Percentiles rank a stretch among this genome's conserved stretches.
Evolutionary conservation across 1,284 basidiomycete species (phyloP).

Genomic region (Cryptococcus floricola): DNA sequence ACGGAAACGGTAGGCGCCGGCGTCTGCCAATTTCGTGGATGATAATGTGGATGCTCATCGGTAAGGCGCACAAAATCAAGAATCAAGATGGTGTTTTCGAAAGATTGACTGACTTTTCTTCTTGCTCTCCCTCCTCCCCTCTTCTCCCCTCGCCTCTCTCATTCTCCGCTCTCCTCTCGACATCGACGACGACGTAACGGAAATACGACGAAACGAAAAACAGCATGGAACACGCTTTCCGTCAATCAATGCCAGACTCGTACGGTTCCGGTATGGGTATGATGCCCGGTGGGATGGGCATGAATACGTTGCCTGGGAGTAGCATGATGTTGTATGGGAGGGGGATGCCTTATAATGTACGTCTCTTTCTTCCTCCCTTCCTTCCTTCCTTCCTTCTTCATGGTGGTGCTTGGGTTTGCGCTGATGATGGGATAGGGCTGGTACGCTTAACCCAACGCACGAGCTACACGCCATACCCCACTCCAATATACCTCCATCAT

Average conservation of each 20-base stretch:
- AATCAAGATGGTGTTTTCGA: neutral
- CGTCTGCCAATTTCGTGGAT: constrained; percentile 33
- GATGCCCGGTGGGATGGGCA: constrained; percentile 28
- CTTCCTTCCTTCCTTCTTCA: no score
- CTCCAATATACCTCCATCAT: no score
- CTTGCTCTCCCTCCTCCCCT: neutral
- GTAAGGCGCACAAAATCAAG: constrained; percentile 12
- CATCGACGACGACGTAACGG: neutral
- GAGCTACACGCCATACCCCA: no score
- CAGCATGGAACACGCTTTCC: constrained; percentile 38
- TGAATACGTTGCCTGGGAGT: constrained; percentile 31
- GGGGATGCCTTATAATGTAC: constrained; percentile 25
- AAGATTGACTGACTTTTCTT: no score
- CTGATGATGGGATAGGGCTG: no score
- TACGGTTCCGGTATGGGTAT: constrained; percentile 34
- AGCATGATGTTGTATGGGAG: constrained; percentile 34
- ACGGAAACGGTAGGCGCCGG: constrained; percentile 25
- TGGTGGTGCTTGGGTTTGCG: no score
- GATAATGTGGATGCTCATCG: constrained; percentile 39
- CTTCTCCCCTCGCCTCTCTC: neutral
- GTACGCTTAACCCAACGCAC: no score
- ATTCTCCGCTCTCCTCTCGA: neutral
- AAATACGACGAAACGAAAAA: neutral
- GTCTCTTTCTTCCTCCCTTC: neutral
- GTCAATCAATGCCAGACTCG: constrained; percentile 33